Percentiles rank a stretch among this genome's conserved stretches.
phyloP scores from a whole-genome alignment of 2,329 filamentous ascomycete species.

The Lecanosticta acicola region DNA sequence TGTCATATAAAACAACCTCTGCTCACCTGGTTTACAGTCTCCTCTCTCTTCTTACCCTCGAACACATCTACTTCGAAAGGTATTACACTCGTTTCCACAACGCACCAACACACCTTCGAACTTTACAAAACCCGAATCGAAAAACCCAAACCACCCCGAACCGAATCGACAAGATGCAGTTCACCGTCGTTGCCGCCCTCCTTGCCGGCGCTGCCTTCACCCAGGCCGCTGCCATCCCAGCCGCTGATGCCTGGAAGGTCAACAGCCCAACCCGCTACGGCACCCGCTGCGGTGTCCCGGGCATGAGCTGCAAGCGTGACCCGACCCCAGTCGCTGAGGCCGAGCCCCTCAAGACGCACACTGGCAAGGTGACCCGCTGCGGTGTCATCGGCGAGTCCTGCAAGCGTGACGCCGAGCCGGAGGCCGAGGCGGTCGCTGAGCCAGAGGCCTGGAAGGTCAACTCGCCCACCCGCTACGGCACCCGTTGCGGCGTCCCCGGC shows the following conservation, averaged over 20 bases:
- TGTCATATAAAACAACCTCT: too few species aligned
- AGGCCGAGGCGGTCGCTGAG: conserved; percentile 25
- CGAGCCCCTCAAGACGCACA: background rate
- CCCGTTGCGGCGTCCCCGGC: conserved; percentile 37
- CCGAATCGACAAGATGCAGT: conserved; percentile 21
- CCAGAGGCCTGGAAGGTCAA: background rate
- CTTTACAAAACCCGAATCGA: conserved; percentile 4
- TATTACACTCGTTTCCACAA: background rate
- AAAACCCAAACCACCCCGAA: conserved; percentile 13
- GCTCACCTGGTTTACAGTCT: too few species aligned
- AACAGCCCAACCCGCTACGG: background rate
- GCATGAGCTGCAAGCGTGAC: conserved; percentile 3
- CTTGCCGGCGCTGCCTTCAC: conserved; percentile 16
- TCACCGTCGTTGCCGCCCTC: conserved; percentile 17
- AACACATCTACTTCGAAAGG: background rate
- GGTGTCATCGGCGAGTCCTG: conserved; percentile 2
- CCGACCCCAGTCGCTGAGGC: background rate
- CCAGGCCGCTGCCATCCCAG: conserved; percentile 16
- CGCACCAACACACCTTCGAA: background rate
- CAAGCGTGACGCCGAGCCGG: conserved; percentile 23
- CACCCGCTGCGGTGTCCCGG: conserved; percentile 4
- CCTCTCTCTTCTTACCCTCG: too few species aligned
- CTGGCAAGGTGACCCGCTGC: background rate
- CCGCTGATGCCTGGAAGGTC: conserved; percentile 2
- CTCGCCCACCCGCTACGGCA: conserved; percentile 11